Evolutionary conservation across 352 stramenopile species (phyloP).

Genomic region (Nothophytophthora sp.): DNA sequence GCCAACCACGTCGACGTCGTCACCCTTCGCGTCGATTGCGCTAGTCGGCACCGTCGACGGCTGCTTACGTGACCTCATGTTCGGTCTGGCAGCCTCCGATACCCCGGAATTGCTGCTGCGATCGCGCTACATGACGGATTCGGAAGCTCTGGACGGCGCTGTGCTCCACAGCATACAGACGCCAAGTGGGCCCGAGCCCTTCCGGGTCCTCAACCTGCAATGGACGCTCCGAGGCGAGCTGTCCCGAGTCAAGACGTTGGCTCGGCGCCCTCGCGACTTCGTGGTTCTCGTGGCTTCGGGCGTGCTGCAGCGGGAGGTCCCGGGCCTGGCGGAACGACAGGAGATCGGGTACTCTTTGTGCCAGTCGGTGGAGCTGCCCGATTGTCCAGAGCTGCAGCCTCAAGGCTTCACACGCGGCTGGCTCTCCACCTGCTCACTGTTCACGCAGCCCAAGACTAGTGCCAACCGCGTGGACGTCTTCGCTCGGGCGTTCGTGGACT

Average conservation of each 20-base stretch:
- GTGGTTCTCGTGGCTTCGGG: slow-evolving; percentile 31
- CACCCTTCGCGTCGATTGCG: slow-evolving; percentile 13
- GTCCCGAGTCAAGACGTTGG: slow-evolving; percentile 15
- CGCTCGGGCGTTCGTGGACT: slow-evolving; percentile 20
- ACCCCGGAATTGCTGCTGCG: slow-evolving; percentile 31
- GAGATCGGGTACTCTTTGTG: slow-evolving; percentile 24
- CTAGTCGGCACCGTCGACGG: slow-evolving; percentile 32
- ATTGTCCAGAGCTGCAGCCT: slow-evolving; percentile 9
- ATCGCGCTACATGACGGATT: slow-evolving; percentile 28
- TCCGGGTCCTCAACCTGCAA: slow-evolving; percentile 33
- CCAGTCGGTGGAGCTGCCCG: slow-evolving; percentile 20
- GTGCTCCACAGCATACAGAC: slow-evolving; percentile 24
- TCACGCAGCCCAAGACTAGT: slow-evolving; percentile 4
- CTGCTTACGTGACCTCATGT: slow-evolving; percentile 35
- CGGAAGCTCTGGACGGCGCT: slow-evolving; percentile 19
- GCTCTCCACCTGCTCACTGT: slow-evolving; percentile 31
- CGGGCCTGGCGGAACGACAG: not conserved
- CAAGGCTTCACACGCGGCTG: slow-evolving; percentile 16
- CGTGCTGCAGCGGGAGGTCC: slow-evolving; percentile 14
- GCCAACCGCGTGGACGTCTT: slow-evolving; percentile 20
- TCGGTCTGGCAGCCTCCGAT: slow-evolving; percentile 30
- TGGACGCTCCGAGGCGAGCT: slow-evolving; percentile 28
- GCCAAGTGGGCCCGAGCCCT: slow-evolving; percentile 23
- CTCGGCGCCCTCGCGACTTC: slow-evolving; percentile 30
- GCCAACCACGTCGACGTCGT: slow-evolving; percentile 5